These are phyloP conservation scores for Fusarium hostae DNA, from an alignment of 2,329 filamentous ascomycete species.

Conservation along the genomic window DNA sequence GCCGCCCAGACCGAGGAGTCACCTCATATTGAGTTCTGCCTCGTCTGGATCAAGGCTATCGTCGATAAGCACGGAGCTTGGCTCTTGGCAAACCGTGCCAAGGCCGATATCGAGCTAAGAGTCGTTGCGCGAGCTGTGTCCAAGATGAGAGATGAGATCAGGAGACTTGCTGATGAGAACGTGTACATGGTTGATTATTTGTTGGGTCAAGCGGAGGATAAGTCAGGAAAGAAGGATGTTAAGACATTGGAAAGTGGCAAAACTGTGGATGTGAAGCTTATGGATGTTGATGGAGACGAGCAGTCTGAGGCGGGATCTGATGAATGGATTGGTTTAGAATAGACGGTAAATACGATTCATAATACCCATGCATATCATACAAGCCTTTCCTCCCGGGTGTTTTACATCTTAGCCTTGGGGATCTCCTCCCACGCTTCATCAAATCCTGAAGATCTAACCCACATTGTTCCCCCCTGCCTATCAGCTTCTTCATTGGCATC, in stretches of 20 bases:
- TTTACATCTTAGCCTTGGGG: constrained; percentile 40
- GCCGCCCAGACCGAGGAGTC: constrained; percentile 88
- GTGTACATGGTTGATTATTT: constrained; percentile 90
- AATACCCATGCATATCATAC: constrained; percentile 41
- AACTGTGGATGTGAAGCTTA: constrained; percentile 45
- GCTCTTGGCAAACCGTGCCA: constrained; percentile 82
- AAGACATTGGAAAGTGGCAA: constrained; percentile 35
- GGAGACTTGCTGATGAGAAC: constrained; percentile 87
- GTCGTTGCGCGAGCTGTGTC: constrained; percentile 83
- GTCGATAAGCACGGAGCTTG: constrained; percentile 86
- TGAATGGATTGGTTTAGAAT: constrained; percentile 63
- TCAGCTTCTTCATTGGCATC: constrained; percentile 68
- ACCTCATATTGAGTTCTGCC: constrained; percentile 93
- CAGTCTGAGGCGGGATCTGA: constrained; percentile 53
- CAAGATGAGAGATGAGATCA: constrained; percentile 84
- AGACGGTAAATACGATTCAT: constrained; percentile 45
- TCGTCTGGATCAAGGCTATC: constrained; percentile 88
- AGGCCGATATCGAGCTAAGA: constrained; percentile 85
- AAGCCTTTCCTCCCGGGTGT: constrained; percentile 1
- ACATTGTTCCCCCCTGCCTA: constrained; percentile 50
- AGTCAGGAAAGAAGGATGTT: constrained; percentile 40
- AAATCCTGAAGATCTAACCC: constrained; percentile 72
- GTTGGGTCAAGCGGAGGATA: constrained; percentile 60
- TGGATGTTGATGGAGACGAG: constrained; percentile 48
- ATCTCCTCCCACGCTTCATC: constrained; percentile 71